Evolutionary conservation across 2,329 filamentous ascomycete species (phyloP).

Genomic region (Aspergillus pseudonomiae): DNA sequence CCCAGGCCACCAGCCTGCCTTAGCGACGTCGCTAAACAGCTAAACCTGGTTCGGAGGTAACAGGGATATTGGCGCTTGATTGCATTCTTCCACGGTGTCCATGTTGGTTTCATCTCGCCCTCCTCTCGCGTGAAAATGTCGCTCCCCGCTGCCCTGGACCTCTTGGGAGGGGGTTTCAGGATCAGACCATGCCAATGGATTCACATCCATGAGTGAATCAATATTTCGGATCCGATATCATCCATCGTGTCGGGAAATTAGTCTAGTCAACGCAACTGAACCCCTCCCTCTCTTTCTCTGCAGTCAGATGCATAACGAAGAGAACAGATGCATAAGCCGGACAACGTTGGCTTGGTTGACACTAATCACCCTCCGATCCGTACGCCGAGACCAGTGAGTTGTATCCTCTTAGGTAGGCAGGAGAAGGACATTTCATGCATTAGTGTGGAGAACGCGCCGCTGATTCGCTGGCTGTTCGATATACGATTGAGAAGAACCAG

Average conservation of each 20-base stretch:
- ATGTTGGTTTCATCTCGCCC: not conserved
- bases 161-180: not conserved
- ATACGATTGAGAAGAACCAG: constrained; percentile 1
- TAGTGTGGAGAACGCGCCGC: constrained; percentile 13
- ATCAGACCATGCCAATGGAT: not conserved
- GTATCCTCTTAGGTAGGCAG: not conserved
- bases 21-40: not conserved
- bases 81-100: not conserved
- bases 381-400: not conserved
- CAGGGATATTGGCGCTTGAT: constrained; percentile 8
- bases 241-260: not conserved
- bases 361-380: not conserved
- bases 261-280: not conserved
- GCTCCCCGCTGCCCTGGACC: not conserved
- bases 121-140: not conserved
- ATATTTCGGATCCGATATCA: not conserved
- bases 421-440: constrained; percentile 21
- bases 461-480: constrained; percentile 14
- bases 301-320: not conserved
- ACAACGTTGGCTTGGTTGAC: not conserved
- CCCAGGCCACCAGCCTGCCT: not conserved
- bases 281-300: not conserved
- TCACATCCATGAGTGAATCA: not conserved
- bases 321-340: not conserved
- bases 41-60: not conserved